Base-by-base conservation (phyloP, 139 green algal genomes). In the Ettlia oleoabundans region DNA sequence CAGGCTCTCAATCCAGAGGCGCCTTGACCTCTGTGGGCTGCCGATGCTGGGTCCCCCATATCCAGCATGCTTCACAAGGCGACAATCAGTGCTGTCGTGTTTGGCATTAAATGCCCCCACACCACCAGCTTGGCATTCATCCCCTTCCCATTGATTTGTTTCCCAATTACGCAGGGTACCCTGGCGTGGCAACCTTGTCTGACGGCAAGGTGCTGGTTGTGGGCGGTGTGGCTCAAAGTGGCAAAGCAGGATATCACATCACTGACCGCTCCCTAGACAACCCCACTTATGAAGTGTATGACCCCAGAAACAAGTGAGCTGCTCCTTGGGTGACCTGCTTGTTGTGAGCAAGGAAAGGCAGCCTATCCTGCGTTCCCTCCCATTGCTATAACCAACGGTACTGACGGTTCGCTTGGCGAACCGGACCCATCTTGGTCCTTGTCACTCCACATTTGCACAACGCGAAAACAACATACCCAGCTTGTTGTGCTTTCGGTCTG, bases 161-260 rank as follows among this genome's bases (percentile, higher is more conserved):
- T 30, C 62, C 62, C 10, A 10, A 10, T 15, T 58, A 15, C 47
- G 47, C 47, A 58, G 55, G 47, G 55, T 28, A 65, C 55, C 21
- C 55, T 9, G 21, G 18, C 21, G 15, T n/a, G 18, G 33, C 22
- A 33, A 72, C 65, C 33, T 35, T 72, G 35, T 18, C 65, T 22
- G 65, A 72, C 65, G 65, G 65, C 65, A 51, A 52, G 65, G 65
- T 72, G 33, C 3, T 73, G 18, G 66, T 73, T 21, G 66, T 76
- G n/a, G 69, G 69, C 7, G 69, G 69, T 26, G 41, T 76, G 18
- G 5, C 51, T 21, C 41, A 76, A 41, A 76, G 69, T 42, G 69
- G 69, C 38, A 24, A 76, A 42, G 69, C 69, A 5, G 69, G 69
- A n/a, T 76, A 62, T n/a, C 69, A 76, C 10, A 42, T 51, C 7